Evolutionary conservation across 768 basidiomycete genomes (phyloP).

Genomic region (Lentinula raphanica): DNA sequence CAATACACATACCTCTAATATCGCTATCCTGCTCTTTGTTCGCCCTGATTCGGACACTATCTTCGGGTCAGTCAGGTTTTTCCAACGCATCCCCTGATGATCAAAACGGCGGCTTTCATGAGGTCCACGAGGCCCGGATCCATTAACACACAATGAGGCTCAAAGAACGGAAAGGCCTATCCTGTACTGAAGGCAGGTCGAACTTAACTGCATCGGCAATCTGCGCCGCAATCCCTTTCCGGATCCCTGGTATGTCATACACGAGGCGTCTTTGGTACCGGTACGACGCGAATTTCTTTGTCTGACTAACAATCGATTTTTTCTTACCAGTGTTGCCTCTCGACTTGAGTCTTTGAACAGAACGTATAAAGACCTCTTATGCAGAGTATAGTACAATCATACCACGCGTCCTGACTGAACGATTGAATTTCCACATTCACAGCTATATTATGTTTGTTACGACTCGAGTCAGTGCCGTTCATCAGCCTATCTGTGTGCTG

Average conservation of each 20-base stretch:
- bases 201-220: too few species aligned
- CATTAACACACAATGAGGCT: too few species aligned
- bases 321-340: neutral
- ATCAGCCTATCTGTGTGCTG: neutral
- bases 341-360: neutral
- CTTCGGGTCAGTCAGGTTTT: too few species aligned
- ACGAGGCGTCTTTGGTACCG: neutral
- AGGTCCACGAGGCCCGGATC: neutral
- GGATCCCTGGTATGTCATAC: neutral
- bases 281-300: too few species aligned
- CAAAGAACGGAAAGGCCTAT: neutral
- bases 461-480: neutral
- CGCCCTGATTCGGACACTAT: neutral
- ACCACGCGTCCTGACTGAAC: neutral
- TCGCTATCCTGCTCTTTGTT: neutral
- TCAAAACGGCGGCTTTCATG: too few species aligned
- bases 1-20: neutral
- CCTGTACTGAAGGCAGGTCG: too few species aligned
- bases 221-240: neutral
- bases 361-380: neutral
- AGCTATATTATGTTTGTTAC: neutral
- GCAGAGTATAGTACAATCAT: neutral
- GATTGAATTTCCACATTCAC: neutral
- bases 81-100: too few species aligned
- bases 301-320: too few species aligned